phyloP scores from a whole-genome alignment of 257 asterid genomes.

The Solanum bulbocastanum region DNA sequence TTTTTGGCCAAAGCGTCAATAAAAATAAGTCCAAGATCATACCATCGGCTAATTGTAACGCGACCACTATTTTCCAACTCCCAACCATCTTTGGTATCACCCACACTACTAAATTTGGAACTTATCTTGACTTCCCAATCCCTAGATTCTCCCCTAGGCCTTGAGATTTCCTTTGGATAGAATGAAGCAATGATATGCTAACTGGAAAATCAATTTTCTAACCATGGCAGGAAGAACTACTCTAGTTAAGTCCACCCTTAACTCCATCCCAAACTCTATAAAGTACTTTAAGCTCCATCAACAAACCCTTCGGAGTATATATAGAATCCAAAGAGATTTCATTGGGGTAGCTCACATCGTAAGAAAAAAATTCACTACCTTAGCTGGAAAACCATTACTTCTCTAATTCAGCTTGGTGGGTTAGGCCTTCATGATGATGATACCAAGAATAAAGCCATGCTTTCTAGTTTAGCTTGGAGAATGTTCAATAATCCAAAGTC shows the following conservation, averaged over 20 bases:
- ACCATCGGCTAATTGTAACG: too few species aligned
- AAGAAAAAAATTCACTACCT: neutral
- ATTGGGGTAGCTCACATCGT: neutral
- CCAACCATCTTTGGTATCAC: too few species aligned
- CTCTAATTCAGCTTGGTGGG: neutral
- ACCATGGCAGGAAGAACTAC: neutral
- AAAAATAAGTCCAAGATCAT: too few species aligned
- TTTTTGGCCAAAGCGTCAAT: too few species aligned
- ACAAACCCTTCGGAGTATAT: neutral
- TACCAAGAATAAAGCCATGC: neutral
- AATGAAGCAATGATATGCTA: neutral
- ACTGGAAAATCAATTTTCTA: neutral
- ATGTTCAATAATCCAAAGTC: too few species aligned
- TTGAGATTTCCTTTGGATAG: neutral
- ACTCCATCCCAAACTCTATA: too few species aligned
- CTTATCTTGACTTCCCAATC: too few species aligned
- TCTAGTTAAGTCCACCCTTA: neutral
- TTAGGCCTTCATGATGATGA: neutral
- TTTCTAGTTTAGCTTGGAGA: neutral
- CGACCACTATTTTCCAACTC: too few species aligned
- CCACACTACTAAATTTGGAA: too few species aligned
- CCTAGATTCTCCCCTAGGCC: too few species aligned
- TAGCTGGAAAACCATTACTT: neutral
- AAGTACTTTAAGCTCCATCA: neutral
- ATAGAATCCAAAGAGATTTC: neutral